Conservation (phyloP, 1,284 basidiomycete species). For the Cutaneotrichosporon sp. region DNA sequence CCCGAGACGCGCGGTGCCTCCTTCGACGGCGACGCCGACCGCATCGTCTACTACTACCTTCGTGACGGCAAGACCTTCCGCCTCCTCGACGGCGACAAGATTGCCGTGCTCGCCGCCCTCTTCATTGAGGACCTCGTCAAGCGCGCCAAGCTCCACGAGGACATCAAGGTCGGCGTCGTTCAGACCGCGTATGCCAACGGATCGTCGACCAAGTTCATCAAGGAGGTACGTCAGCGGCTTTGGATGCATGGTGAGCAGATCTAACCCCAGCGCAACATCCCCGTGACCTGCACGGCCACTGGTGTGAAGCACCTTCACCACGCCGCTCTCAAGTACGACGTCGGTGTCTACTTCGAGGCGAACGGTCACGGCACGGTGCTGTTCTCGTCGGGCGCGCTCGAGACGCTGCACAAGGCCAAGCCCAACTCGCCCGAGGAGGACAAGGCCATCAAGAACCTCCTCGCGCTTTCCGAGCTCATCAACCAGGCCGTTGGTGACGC, state of each 20-base stretch:
- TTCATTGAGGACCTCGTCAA: slow-evolving; percentile 91
- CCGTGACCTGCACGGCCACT: slow-evolving; percentile 93
- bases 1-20: slow-evolving; percentile 82
- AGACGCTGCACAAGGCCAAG: slow-evolving; percentile 63
- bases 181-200: slow-evolving; percentile 99
- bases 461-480: slow-evolving; percentile 79
- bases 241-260: background rate
- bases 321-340: slow-evolving; percentile 88
- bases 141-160: slow-evolving; percentile 65
- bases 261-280: slow-evolving; percentile 57
- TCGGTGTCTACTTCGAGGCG: slow-evolving; percentile 99
- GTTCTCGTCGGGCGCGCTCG: slow-evolving; percentile 75
- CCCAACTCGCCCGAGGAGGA: slow-evolving; percentile 77
- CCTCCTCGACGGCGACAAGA: slow-evolving; percentile 98
- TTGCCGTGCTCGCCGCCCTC: slow-evolving; percentile 87
- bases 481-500: slow-evolving; percentile 99
- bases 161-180: slow-evolving; percentile 86
- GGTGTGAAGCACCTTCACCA: slow-evolving; percentile 99
- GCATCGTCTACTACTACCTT: slow-evolving; percentile 89
- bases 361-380: slow-evolving; percentile 98
- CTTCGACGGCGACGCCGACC: slow-evolving; percentile 96
- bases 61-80: slow-evolving; percentile 70
- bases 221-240: slow-evolving; percentile 61
- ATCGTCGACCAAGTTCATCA: slow-evolving; percentile 88
- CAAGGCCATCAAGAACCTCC: slow-evolving; percentile 73